These are phyloP conservation scores for Aspergillus pseudotamarii DNA, from an alignment of 2,329 filamentous ascomycete genomes.

Conservation along the genomic window DNA sequence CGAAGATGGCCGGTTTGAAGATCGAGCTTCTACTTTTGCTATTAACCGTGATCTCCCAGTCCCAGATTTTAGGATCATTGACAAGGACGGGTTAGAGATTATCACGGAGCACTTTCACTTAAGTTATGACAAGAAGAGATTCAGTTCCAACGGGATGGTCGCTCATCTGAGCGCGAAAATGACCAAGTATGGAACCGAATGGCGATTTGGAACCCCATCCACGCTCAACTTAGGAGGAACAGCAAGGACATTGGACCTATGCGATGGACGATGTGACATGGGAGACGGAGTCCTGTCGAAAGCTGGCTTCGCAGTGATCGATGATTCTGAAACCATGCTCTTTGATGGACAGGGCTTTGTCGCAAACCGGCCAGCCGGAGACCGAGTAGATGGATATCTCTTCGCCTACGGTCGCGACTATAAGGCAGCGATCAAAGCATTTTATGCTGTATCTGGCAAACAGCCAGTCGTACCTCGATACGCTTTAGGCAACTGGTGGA, in stretches of 20 bases:
- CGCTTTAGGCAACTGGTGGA: slow-evolving; percentile 68
- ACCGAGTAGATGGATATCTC: slow-evolving; percentile 61
- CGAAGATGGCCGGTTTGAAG: slow-evolving; percentile 61
- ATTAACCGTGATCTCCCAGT: slow-evolving; percentile 55
- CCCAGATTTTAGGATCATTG: slow-evolving; percentile 52
- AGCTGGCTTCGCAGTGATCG: slow-evolving; percentile 55
- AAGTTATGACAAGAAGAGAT: slow-evolving; percentile 60
- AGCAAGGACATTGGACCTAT: slow-evolving; percentile 57
- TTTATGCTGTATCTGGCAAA: slow-evolving; percentile 59
- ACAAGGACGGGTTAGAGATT: slow-evolving; percentile 57
- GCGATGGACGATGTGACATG: slow-evolving; percentile 55
- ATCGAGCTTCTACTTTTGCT: slow-evolving; percentile 65
- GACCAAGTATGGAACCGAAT: slow-evolving; percentile 46
- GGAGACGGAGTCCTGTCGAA: slow-evolving; percentile 56
- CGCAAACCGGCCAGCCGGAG: slow-evolving; percentile 49
- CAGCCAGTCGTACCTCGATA: slow-evolving; percentile 61
- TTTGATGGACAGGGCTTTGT: slow-evolving; percentile 59
- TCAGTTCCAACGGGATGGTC: slow-evolving; percentile 55
- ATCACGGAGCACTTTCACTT: slow-evolving; percentile 59
- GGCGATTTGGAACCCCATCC: slow-evolving; percentile 56
- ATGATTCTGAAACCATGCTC: slow-evolving; percentile 60
- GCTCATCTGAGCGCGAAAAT: slow-evolving; percentile 49
- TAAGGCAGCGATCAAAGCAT: slow-evolving; percentile 55
- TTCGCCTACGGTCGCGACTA: slow-evolving; percentile 64
- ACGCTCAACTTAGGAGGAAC: slow-evolving; percentile 51